Evolutionary conservation across 768 basidiomycete species (phyloP).

Genomic region (Piloderma croceum): DNA sequence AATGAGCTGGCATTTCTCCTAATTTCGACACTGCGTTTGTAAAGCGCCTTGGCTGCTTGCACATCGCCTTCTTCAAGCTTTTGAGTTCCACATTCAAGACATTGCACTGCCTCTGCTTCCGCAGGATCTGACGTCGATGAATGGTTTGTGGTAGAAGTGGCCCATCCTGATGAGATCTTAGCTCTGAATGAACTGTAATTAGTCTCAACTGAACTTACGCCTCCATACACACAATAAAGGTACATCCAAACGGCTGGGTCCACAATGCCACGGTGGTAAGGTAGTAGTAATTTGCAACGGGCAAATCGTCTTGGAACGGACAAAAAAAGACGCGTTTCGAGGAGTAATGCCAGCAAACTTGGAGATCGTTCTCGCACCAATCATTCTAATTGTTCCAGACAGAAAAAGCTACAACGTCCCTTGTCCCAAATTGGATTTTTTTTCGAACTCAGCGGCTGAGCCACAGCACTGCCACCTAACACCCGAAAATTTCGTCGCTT

Average conservation of each 20-base stretch:
- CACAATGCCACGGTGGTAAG: conserved; percentile 17
- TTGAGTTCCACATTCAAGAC: conserved; percentile 76
- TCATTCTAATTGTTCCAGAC: too few relatives aligned
- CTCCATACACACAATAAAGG: conserved; percentile 18
- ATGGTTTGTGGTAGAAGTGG: conserved; percentile 73
- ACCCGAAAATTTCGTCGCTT: neutral
- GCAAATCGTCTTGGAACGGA: neutral
- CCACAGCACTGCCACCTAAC: too few relatives aligned
- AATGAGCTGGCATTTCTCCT: conserved; percentile 74
- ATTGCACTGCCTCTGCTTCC: conserved; percentile 70
- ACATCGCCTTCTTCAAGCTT: conserved; percentile 87
- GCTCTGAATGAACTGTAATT: conserved; percentile 1
- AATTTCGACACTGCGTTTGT: conserved; percentile 75
- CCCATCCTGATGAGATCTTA: conserved; percentile 51
- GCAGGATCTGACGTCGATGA: conserved; percentile 82
- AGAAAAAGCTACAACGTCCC: too few relatives aligned
- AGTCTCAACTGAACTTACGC: conserved; percentile 23
- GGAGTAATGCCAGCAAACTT: too few relatives aligned
- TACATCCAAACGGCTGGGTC: too few relatives aligned
- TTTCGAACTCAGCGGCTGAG: too few relatives aligned
- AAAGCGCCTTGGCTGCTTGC: conserved; percentile 67
- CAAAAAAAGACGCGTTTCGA: neutral
- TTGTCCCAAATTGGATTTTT: too few relatives aligned
- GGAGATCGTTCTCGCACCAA: too few relatives aligned
- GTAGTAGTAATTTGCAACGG: neutral